Conservation (phyloP, 352 stramenopile genomes). For the Globisporangium parvum region DNA sequence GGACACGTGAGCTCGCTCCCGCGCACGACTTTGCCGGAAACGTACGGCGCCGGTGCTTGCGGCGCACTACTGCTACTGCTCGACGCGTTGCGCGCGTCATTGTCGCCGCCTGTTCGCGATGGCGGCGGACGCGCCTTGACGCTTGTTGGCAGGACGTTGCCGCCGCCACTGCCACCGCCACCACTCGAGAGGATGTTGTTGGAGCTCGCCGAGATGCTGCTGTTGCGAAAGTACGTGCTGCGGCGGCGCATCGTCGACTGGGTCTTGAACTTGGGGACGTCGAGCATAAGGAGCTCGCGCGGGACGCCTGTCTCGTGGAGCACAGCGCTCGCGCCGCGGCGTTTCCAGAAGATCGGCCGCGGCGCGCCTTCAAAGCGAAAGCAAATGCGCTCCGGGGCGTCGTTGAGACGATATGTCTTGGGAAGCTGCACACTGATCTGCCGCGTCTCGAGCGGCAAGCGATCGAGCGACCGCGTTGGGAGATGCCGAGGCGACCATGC, state of each 20-base stretch:
- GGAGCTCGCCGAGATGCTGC: conserved; percentile 31
- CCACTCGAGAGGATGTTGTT: conserved; percentile 26
- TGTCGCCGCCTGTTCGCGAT: neutral
- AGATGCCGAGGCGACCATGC: conserved; percentile 56
- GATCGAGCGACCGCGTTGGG: conserved; percentile 36
- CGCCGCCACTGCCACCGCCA: conserved; percentile 2
- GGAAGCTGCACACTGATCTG: conserved; percentile 43
- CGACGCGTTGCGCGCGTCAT: neutral
- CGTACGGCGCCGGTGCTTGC: conserved; percentile 19
- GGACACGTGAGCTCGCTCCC: conserved; percentile 40
- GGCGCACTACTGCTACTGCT: neutral
- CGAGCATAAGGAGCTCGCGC: conserved; percentile 33
- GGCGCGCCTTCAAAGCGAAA: conserved; percentile 49
- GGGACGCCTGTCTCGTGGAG: conserved; percentile 41
- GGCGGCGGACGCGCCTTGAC: conserved; percentile 10
- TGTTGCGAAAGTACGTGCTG: conserved; percentile 57
- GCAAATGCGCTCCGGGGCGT: conserved; percentile 42
- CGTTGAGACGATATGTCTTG: conserved; percentile 38
- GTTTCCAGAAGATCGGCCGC: conserved; percentile 36
- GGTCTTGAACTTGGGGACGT: conserved; percentile 29
- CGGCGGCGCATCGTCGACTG: conserved; percentile 37
- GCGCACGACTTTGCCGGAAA: conserved; percentile 43
- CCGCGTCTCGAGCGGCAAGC: conserved; percentile 32
- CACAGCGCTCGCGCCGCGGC: conserved; percentile 37
- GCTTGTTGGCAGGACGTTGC: conserved; percentile 10